phyloP scores from a whole-genome alignment of 129 eudicot species.

The Solidago caesia region DNA sequence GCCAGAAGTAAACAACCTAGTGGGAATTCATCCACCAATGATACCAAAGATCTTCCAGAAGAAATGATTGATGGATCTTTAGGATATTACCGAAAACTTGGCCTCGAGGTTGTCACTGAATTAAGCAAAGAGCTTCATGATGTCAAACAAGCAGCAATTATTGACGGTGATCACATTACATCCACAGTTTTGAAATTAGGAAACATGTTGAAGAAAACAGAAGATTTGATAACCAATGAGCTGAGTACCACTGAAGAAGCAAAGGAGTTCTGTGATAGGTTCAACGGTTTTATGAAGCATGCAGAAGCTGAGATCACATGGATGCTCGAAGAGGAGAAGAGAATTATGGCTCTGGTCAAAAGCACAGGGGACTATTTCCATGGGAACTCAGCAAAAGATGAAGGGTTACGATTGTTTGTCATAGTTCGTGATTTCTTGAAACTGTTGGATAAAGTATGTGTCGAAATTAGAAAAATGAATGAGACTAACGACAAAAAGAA shows the following conservation, averaged over 20 bases:
- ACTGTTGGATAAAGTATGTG: constrained; percentile 59
- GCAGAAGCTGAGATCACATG: constrained; percentile 53
- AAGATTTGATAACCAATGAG: constrained; percentile 47
- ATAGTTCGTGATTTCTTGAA: constrained; percentile 67
- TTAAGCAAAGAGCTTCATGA: constrained; percentile 57
- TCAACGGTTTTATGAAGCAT: constrained; percentile 43
- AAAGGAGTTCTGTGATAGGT: constrained; percentile 36
- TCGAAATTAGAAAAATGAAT: constrained; percentile 38
- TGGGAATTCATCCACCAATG: not conserved
- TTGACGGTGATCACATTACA: constrained; percentile 56
- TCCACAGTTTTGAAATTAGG: constrained; percentile 48
- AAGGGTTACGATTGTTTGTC: constrained; percentile 60
- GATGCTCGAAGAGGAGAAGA: constrained; percentile 67
- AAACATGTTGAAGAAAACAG: constrained; percentile 35
- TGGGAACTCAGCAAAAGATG: constrained; percentile 71
- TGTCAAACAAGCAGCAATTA: constrained; percentile 64
- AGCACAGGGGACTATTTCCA: constrained; percentile 84
- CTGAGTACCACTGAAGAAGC: constrained; percentile 49
- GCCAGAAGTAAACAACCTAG: constrained; percentile 43
- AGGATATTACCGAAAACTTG: constrained; percentile 55
- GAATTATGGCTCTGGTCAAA: constrained; percentile 57
- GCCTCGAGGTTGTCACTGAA: constrained; percentile 64
- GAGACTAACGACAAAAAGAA: constrained; percentile 28
- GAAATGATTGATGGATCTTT: constrained; percentile 34
- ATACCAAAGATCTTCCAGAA: constrained; percentile 43